phyloP scores from a whole-genome alignment of 768 basidiomycete genomes.

The Leccinum obscurum region DNA sequence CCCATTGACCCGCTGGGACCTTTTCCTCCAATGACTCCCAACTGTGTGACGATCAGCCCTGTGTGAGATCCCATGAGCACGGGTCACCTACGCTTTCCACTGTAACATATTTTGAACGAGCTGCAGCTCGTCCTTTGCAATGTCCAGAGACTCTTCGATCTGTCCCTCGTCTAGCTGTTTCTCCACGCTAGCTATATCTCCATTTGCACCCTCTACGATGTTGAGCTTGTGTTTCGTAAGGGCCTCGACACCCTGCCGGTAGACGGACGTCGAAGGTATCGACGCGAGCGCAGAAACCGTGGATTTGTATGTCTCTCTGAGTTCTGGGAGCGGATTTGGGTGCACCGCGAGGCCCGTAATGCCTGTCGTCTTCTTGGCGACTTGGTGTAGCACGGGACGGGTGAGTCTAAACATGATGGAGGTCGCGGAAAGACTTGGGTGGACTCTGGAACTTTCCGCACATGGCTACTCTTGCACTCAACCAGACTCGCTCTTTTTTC shows the following conservation, averaged over 20 bases:
- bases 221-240: slow-evolving; percentile 78
- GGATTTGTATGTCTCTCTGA: slow-evolving; percentile 71
- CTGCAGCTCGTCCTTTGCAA: slow-evolving; percentile 79
- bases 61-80: slow-evolving; percentile 1
- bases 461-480: slow-evolving; percentile 45
- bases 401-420: slow-evolving; percentile 72
- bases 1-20: slow-evolving; percentile 84
- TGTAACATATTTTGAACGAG: slow-evolving; percentile 84
- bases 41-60: slow-evolving; percentile 39
- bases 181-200: slow-evolving; percentile 68
- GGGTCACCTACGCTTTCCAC: slow-evolving; percentile 86
- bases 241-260: slow-evolving; percentile 86
- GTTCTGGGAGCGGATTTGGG: slow-evolving; percentile 77
- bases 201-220: slow-evolving; percentile 67
- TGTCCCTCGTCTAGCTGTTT: slow-evolving; percentile 78
- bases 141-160: slow-evolving; percentile 81
- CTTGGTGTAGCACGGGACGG: slow-evolving; percentile 65
- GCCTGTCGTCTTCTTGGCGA: slow-evolving; percentile 78
- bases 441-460: not conserved
- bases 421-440: slow-evolving; percentile 17
- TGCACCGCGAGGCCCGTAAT: slow-evolving; percentile 84
- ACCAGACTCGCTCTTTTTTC: slow-evolving; percentile 32
- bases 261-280: slow-evolving; percentile 82
- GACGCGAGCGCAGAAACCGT: slow-evolving; percentile 69
- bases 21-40: slow-evolving; percentile 90